These are phyloP conservation scores for Tribonema minus DNA, from an alignment of 108 stramenopile genomes.

Conservation along the genomic window DNA sequence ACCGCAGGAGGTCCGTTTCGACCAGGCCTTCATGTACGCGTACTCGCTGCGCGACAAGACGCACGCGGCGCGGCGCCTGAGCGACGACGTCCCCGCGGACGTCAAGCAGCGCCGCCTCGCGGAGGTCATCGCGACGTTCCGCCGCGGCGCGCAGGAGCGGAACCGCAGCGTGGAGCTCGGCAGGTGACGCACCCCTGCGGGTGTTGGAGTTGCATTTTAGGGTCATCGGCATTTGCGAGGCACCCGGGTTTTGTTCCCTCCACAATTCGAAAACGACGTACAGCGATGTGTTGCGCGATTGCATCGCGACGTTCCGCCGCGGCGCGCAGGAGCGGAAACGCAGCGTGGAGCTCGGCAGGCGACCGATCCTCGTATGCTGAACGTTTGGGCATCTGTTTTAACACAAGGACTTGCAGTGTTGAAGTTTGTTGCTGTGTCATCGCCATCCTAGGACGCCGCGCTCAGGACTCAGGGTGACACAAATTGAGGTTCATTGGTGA, in stretches of 20 bases:
- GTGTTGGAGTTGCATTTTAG: too few relatives aligned
- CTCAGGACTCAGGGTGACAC: too few relatives aligned
- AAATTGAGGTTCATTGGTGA: too few relatives aligned
- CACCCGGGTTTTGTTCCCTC: too few relatives aligned
- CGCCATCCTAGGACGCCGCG: too few relatives aligned
- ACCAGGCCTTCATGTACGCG: constrained; percentile 93
- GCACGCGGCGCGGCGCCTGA: constrained; percentile 79
- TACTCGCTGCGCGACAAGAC: constrained; percentile 91
- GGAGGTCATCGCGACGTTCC: constrained; percentile 46
- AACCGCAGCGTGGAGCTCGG: constrained; percentile 33
- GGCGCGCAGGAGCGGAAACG: constrained; percentile 8
- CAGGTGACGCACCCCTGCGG: neutral
- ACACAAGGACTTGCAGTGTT: too few relatives aligned
- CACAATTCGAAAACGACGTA: constrained; percentile 71
- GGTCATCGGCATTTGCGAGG: too few relatives aligned
- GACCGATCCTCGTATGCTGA: too few relatives aligned
- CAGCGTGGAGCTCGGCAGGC: constrained; percentile 27
- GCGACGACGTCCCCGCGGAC: constrained; percentile 87
- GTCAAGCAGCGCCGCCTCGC: constrained; percentile 77
- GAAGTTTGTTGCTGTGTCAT: too few relatives aligned
- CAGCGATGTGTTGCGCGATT: constrained; percentile 67
- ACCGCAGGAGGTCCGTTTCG: neutral
- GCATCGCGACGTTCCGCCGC: constrained; percentile 37
- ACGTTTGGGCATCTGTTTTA: too few relatives aligned
- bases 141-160: neutral